These are phyloP conservation scores for Cordyceps farinosa DNA, from an alignment of 2,329 filamentous ascomycete species.

Conservation along the genomic window DNA sequence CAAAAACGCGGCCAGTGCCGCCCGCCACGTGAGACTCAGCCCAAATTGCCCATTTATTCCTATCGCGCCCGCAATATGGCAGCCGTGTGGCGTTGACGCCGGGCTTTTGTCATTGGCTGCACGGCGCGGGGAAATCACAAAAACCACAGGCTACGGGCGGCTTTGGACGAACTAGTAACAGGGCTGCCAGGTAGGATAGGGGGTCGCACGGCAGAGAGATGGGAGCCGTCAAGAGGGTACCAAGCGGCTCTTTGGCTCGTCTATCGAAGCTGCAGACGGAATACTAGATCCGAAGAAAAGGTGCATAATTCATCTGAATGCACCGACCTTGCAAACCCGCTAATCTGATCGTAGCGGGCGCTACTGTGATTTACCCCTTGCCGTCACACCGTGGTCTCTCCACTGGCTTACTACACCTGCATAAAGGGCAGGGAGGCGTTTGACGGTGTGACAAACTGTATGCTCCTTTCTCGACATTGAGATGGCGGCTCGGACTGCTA, in stretches of 20 bases:
- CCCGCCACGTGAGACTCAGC: not conserved
- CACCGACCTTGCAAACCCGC: not conserved
- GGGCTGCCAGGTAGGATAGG: not conserved
- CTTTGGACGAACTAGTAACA: not conserved
- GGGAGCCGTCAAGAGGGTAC: not conserved
- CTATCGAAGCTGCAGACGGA: not conserved
- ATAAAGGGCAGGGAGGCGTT: not conserved
- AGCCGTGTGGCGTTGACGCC: not conserved
- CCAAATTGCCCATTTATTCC: not conserved
- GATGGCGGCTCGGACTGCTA: not conserved
- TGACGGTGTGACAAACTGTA: not conserved
- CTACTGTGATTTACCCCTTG: not conserved
- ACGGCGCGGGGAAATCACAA: not conserved
- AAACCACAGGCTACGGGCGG: not conserved
- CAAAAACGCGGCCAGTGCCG: not conserved
- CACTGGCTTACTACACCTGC: conserved; percentile 6
- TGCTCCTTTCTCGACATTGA: not conserved
- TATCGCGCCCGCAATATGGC: not conserved
- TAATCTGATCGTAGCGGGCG: not conserved
- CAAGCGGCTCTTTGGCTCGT: not conserved
- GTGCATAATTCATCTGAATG: not conserved
- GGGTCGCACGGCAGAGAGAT: not conserved
- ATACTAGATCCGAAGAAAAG: not conserved
- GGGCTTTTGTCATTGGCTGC: not conserved
- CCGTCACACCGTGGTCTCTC: not conserved